Conservation (phyloP, 2,329 filamentous ascomycete species). For the Cryphonectria japonica region DNA sequence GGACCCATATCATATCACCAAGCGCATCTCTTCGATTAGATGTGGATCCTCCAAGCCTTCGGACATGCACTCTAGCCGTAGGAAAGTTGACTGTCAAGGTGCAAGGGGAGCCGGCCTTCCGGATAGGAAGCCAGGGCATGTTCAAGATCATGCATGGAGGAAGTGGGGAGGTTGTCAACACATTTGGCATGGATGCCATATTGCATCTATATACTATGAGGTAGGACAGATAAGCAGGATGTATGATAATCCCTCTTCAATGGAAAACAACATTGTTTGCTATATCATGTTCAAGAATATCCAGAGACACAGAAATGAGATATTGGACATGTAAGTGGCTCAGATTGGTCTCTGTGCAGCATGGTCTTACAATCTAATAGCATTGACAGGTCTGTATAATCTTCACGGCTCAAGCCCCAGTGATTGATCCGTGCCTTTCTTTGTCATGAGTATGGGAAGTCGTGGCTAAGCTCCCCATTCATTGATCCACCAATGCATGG, state of each 20-base stretch:
- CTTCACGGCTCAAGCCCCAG: neutral
- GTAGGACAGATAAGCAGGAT: neutral
- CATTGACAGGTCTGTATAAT: neutral
- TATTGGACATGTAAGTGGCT: neutral
- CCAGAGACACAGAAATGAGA: neutral
- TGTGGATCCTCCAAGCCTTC: neutral
- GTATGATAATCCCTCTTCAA: neutral
- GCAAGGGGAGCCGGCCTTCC: constrained; percentile 1
- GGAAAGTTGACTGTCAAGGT: constrained; percentile 16
- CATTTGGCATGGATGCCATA: neutral
- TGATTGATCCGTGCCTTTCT: neutral
- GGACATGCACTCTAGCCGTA: constrained; percentile 10
- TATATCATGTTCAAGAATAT: neutral
- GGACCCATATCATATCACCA: neutral
- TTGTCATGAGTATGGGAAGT: neutral
- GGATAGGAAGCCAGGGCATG: constrained; percentile 9
- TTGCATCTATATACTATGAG: constrained; percentile 16
- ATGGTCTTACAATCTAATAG: neutral
- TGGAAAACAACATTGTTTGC: neutral
- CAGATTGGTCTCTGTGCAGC: neutral
- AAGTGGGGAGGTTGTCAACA: constrained; percentile 4
- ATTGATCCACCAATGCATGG: neutral
- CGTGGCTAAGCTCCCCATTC: neutral
- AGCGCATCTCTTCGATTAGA: constrained; percentile 2
- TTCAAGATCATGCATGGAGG: constrained; percentile 9